Evolutionary conservation across 1,284 basidiomycete species (phyloP).

Genomic region (Somion occarium): DNA sequence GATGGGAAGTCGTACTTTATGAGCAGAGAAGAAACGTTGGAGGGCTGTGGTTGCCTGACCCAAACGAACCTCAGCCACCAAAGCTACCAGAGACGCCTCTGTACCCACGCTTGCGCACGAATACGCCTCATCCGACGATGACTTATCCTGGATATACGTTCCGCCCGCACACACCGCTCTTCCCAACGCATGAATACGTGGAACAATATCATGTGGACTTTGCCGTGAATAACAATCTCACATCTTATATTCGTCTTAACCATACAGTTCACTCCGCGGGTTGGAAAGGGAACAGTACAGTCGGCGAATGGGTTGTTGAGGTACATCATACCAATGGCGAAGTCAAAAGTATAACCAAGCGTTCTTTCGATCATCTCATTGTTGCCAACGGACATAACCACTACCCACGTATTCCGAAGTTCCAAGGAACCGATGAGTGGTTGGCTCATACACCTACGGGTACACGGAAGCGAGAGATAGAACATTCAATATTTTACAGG

Average conservation of each 20-base stretch:
- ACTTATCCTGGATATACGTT: conserved; percentile 50
- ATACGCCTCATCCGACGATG: conserved; percentile 48
- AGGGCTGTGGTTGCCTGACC: conserved; percentile 50
- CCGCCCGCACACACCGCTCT: conserved; percentile 43
- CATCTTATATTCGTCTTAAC: conserved; percentile 37
- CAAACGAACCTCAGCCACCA: conserved; percentile 36
- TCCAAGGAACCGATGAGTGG: conserved; percentile 47
- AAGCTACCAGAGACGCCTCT: conserved; percentile 48
- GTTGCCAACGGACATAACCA: conserved; percentile 52
- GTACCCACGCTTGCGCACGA: conserved; percentile 50
- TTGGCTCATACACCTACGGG: conserved; percentile 26
- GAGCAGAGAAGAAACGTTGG: conserved; percentile 47
- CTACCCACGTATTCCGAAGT: conserved; percentile 40
- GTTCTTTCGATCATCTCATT: conserved; percentile 46
- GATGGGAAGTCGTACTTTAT: conserved; percentile 46
- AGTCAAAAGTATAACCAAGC: conserved; percentile 8
- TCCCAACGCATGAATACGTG: conserved; percentile 42
- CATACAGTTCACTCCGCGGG: conserved; percentile 39
- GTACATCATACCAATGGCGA: conserved; percentile 13
- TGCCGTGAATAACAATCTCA: conserved; percentile 34
- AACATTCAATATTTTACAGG: conserved; percentile 55
- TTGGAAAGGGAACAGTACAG: conserved; percentile 38
- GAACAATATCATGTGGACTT: conserved; percentile 43
- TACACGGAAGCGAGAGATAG: conserved; percentile 30
- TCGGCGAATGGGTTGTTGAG: conserved; percentile 42